Percentiles rank a stretch among this genome's conserved stretches.
Conservation (phyloP, 2,329 filamentous ascomycete genomes). For the Beauveria caledonica region DNA sequence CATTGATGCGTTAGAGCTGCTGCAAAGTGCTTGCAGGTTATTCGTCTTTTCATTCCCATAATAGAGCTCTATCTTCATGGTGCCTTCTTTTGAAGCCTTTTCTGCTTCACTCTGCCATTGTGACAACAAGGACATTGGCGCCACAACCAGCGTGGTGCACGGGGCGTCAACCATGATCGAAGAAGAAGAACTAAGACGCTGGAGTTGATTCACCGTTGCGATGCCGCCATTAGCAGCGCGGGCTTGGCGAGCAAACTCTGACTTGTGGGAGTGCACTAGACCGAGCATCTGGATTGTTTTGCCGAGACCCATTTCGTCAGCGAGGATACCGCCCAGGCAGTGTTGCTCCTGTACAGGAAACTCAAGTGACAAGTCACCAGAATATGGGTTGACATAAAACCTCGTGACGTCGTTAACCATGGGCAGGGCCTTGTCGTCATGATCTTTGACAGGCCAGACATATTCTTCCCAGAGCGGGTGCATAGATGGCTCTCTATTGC, state of each 20-base stretch:
- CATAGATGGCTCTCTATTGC: conserved; percentile 71
- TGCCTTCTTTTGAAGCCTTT: conserved; percentile 78
- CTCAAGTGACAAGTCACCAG: conserved; percentile 81
- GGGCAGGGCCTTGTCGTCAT: conserved; percentile 70
- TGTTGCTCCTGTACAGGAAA: conserved; percentile 93
- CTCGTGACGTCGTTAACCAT: conserved; percentile 54
- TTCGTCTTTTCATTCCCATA: conserved; percentile 79
- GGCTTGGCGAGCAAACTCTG: conserved; percentile 38
- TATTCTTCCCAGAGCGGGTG: conserved; percentile 98
- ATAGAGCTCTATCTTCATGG: conserved; percentile 79
- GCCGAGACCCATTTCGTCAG: conserved; percentile 95
- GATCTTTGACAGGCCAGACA: conserved; percentile 76
- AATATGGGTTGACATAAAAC: conserved; percentile 97
- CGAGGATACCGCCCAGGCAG: conserved; percentile 85
- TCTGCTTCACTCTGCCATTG: conserved; percentile 96
- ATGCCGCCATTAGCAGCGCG: conserved; percentile 23
- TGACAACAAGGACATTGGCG: conserved; percentile 90
- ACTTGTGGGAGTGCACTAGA: conserved; percentile 76
- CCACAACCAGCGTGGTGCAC: conserved; percentile 88
- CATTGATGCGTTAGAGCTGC: conserved; percentile 59
- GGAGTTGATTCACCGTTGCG: conserved; percentile 50
- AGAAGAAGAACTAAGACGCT: conserved; percentile 51
- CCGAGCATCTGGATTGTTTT: conserved; percentile 99
- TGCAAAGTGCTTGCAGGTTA: conserved; percentile 74
- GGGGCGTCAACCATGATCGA: conserved; percentile 59